phyloP scores from a whole-genome alignment of 129 eudicot genomes.

The Arctium minus region DNA sequence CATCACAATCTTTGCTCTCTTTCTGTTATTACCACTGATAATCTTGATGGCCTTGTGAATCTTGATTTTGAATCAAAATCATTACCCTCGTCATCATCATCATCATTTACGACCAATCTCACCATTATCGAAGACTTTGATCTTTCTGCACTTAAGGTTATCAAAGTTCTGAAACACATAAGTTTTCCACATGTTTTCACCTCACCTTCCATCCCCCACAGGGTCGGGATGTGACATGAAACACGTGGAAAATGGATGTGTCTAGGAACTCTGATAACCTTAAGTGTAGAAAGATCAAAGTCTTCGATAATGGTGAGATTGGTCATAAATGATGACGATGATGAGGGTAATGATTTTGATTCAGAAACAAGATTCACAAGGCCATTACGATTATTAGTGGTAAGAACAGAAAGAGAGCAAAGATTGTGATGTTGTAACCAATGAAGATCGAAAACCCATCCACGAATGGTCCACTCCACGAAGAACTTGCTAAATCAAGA shows the following conservation, averaged over 20 bases:
- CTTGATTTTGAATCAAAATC: conserved; percentile 20
- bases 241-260: conserved; percentile 24
- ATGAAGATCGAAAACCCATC: no score
- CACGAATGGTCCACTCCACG: no score
- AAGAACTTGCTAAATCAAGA: no score
- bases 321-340: neutral
- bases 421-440: no score
- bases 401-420: no score
- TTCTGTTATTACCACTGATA: no score
- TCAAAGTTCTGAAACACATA: conserved; percentile 61
- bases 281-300: conserved; percentile 66
- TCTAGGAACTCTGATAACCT: conserved; percentile 60
- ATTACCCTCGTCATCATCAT: neutral
- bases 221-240: conserved; percentile 11
- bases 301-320: conserved; percentile 32
- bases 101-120: neutral
- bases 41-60: neutral
- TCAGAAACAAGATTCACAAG: conserved; percentile 7
- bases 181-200: conserved; percentile 18
- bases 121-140: conserved; percentile 52
- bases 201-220: conserved; percentile 4
- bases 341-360: neutral
- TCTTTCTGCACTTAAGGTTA: conserved; percentile 48
- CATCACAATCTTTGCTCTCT: no score
- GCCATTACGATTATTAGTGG: no score